These are phyloP conservation scores for Silybum marianum DNA, from an alignment of 129 eudicot genomes.

Conservation along the genomic window DNA sequence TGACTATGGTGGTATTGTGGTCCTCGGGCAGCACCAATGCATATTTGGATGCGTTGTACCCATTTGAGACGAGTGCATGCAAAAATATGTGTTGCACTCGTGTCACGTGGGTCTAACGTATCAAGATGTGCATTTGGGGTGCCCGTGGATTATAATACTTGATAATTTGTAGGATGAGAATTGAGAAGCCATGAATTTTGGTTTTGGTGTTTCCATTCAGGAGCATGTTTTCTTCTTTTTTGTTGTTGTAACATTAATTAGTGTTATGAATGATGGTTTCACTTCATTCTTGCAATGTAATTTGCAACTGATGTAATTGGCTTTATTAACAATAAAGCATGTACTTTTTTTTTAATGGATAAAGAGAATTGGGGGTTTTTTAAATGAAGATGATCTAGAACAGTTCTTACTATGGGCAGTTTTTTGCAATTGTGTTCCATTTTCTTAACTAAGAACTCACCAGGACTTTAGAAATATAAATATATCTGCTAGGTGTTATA, in stretches of 20 bases:
- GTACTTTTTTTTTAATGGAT: background rate
- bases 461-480: too few species aligned
- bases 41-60: conserved; percentile 20
- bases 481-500: too few species aligned
- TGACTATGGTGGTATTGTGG: conserved; percentile 7
- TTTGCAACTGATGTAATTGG: background rate
- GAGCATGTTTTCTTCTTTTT: background rate
- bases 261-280: background rate
- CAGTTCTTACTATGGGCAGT: too few species aligned
- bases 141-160: conserved; percentile 23
- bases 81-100: conserved; percentile 15
- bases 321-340: too few species aligned
- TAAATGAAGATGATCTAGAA: too few species aligned
- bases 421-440: too few species aligned
- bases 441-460: too few species aligned
- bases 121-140: conserved; percentile 33
- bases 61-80: conserved; percentile 22
- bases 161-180: conserved; percentile 16
- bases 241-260: background rate
- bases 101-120: conserved; percentile 13
- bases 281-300: background rate
- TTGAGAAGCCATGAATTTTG: conserved; percentile 16
- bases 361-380: background rate
- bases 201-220: conserved; percentile 20
- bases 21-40: conserved; percentile 43